Evolutionary conservation across 257 asterid species (phyloP), one percentile per base, ranked within the genome.

Genomic region (Cinchona pubescens): DNA sequence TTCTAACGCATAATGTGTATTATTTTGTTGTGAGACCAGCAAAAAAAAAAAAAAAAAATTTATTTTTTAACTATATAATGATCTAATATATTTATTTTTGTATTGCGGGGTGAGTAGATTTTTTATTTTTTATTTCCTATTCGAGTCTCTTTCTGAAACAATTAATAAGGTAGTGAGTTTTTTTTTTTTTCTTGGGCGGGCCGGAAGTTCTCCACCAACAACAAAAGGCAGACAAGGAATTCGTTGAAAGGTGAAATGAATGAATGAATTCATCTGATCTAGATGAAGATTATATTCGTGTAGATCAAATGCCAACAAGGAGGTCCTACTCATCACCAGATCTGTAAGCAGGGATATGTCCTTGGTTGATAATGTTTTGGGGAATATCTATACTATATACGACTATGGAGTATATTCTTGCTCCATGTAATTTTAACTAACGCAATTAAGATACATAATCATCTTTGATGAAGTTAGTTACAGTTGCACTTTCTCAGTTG

Each of bases 251-350:
- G 64, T 48, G 78, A 34, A 68, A 46, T 67, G 75, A 48, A 48
- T 48, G 63, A 18, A 71, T 55, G 19, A 65, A 67, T 55, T 45
- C 70, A 1, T 13, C 14, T 16, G 27, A 1, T 13, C 14, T 16
- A 40, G 48, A 72, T 38, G 40, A 64, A 40, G 45, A 48, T 67
- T 25, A 67, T 67, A 53, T 49, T 63, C 64, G 21, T 55, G 27
- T 35, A 7, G 7, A 25, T 43, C 42, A 27, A n/a, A 42, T 25
- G 56, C 25, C 55, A 48, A 65, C 67, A 49, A 64, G 73, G 56
- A 79, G 82, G 82, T 66, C 82, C 78, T 73, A 73, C 75, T 67
- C 65, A 48, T 55, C 76, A 34, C 58, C 74, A 67, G 56, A 73
- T 73, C 60, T 45, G 49, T 73, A 16, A 66, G 75, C 78, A 79